Percentiles rank a stretch among this genome's conserved stretches.
phyloP scores from a whole-genome alignment of 345 rosid species.

The Murraya koenigii region DNA sequence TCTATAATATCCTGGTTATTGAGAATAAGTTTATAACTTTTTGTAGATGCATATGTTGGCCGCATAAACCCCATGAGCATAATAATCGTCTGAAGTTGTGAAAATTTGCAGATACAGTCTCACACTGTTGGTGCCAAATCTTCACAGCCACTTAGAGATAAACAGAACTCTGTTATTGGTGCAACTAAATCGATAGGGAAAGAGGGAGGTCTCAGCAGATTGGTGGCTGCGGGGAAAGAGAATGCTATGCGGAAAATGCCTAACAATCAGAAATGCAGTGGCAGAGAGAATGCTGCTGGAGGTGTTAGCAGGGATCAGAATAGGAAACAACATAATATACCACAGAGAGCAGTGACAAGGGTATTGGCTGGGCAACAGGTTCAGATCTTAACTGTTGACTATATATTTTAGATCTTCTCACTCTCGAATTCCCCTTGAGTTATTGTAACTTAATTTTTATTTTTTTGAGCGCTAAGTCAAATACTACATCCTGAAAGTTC shows the following conservation, averaged over 20 bases:
- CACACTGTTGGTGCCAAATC: constrained; percentile 23
- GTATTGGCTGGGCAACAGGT: constrained; percentile 40
- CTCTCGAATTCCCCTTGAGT: neutral
- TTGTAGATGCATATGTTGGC: neutral
- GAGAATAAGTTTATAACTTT: neutral
- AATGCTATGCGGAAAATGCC: constrained; percentile 21
- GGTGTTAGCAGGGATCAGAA: constrained; percentile 21
- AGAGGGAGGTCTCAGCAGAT: constrained; percentile 17
- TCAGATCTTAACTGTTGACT: constrained; percentile 5
- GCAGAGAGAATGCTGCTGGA: constrained; percentile 21
- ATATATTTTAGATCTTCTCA: neutral
- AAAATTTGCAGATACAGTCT: constrained; percentile 31
- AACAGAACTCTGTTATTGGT: constrained; percentile 11
- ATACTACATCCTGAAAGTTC: neutral
- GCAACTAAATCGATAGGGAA: constrained; percentile 22
- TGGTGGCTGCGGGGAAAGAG: constrained; percentile 38
- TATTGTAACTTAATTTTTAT: neutral
- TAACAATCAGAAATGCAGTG: constrained; percentile 16
- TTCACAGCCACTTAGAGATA: constrained; percentile 24
- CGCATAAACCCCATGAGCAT: neutral
- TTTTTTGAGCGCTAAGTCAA: neutral
- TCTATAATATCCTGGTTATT: neutral
- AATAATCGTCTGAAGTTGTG: constrained; percentile 2
- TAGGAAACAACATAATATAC: constrained; percentile 19
- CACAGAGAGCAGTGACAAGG: constrained; percentile 21